Evolutionary conservation across 176 grass and related monocot species (phyloP).

Genomic region (Rhynchospora tenuis): DNA sequence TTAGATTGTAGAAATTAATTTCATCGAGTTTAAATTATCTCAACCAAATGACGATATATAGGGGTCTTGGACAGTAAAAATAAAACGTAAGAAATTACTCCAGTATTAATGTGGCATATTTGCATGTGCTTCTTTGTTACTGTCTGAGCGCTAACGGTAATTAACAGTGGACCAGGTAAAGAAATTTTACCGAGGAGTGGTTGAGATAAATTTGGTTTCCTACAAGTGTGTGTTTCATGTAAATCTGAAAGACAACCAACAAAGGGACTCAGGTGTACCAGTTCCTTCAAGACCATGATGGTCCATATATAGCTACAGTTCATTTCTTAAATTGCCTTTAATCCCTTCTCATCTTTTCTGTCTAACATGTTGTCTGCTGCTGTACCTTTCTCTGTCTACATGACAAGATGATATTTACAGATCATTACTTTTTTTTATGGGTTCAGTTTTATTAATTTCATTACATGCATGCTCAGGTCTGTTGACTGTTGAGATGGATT

Average conservation of each 20-base stretch:
- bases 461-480: neutral
- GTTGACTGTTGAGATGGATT: neutral
- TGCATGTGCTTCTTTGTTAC: neutral
- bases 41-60: neutral
- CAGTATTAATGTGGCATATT: neutral
- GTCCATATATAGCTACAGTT: conserved; percentile 18
- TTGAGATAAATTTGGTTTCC: neutral
- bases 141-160: neutral
- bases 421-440: neutral
- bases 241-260: conserved; percentile 1
- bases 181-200: neutral
- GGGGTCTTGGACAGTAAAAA: neutral
- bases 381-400: neutral
- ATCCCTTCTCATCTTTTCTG: neutral
- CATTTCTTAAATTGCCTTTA: conserved; percentile 21
- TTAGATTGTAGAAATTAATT: neutral
- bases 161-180: neutral
- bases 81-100: neutral
- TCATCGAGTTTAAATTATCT: neutral
- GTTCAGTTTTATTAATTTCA: neutral
- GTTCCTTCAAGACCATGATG: conserved; percentile 10
- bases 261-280: conserved; percentile 23
- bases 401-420: neutral
- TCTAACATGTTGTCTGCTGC: conserved; percentile 18
- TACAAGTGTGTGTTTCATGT: no score